Evolutionary conservation across 2,329 filamentous ascomycete genomes (phyloP).

Genomic region (Trichophaea hybrida): DNA sequence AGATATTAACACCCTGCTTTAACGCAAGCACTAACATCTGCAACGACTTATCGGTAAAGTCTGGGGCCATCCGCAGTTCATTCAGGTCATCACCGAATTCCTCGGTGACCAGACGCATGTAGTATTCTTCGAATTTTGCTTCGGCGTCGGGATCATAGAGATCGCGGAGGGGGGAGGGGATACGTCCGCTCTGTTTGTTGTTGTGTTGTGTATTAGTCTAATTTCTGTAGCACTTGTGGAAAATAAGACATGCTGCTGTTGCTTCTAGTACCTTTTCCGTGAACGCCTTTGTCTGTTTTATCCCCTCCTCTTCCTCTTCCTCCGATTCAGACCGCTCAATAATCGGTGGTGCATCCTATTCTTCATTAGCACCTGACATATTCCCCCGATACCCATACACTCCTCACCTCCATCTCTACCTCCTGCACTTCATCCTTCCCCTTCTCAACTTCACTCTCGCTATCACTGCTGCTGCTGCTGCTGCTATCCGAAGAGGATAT

Average conservation of each 20-base stretch:
- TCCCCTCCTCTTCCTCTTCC: background rate
- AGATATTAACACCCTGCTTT: slow-evolving; percentile 37
- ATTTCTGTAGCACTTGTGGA: background rate
- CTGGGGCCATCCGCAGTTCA: slow-evolving; percentile 37
- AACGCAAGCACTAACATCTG: slow-evolving; percentile 39
- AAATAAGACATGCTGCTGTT: background rate
- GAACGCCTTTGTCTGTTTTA: background rate
- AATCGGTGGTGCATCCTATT: background rate
- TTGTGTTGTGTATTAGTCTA: background rate
- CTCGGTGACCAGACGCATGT: slow-evolving; percentile 36
- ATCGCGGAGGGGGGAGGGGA: slow-evolving; percentile 14
- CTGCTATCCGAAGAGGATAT: background rate
- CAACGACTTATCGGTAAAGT: slow-evolving; percentile 36
- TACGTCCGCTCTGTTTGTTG: slow-evolving; percentile 10
- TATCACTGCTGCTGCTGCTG: background rate
- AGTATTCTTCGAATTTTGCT: slow-evolving; percentile 35
- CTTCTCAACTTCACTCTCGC: background rate
- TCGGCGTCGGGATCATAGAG: slow-evolving; percentile 18
- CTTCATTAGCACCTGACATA: background rate
- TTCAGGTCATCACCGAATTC: slow-evolving; percentile 43
- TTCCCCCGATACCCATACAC: background rate
- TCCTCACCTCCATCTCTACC: background rate
- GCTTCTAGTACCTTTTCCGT: background rate
- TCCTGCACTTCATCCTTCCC: background rate
- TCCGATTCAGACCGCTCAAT: background rate